phyloP scores from a whole-genome alignment of 352 stramenopile genomes.

The Phytophthora citricola region DNA sequence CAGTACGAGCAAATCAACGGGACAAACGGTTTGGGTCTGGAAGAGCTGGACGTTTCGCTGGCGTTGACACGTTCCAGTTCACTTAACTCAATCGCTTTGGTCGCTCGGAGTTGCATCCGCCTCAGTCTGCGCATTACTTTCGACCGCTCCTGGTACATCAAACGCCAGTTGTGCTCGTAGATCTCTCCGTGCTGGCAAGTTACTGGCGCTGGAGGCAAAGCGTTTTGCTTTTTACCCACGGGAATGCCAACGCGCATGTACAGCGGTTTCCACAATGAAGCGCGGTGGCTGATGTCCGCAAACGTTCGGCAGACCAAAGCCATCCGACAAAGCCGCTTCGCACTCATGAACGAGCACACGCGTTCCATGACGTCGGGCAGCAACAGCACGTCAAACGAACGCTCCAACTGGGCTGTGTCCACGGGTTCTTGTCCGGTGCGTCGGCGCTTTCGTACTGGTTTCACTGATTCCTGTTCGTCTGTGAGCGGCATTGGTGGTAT shows the following conservation, averaged over 20 bases:
- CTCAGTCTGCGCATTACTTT: slow-evolving; percentile 35
- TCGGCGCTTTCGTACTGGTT: slow-evolving; percentile 23
- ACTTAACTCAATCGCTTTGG: slow-evolving; percentile 8
- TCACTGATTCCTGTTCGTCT: slow-evolving; percentile 16
- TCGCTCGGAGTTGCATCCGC: slow-evolving; percentile 22
- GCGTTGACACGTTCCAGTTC: not conserved
- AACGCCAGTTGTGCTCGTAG: slow-evolving; percentile 48
- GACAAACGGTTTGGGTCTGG: slow-evolving; percentile 24
- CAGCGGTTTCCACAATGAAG: slow-evolving; percentile 52
- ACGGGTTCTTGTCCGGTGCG: slow-evolving; percentile 11
- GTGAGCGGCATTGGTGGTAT: slow-evolving; percentile 15
- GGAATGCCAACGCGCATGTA: slow-evolving; percentile 34
- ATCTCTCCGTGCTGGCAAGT: slow-evolving; percentile 34
- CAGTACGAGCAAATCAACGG: slow-evolving; percentile 44
- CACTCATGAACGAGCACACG: slow-evolving; percentile 75
- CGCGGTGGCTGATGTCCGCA: slow-evolving; percentile 39
- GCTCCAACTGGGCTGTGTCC: slow-evolving; percentile 46
- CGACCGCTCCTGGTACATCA: slow-evolving; percentile 38
- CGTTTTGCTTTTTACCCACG: slow-evolving; percentile 7
- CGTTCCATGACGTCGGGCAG: slow-evolving; percentile 72
- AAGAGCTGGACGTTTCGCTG: not conserved
- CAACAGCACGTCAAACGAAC: slow-evolving; percentile 57
- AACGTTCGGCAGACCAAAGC: slow-evolving; percentile 60
- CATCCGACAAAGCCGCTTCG: slow-evolving; percentile 71
- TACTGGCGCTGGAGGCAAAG: slow-evolving; percentile 16